Evolutionary conservation across 495 filamentous ascomycete genomes (phyloP).

Genomic region (Talaromyces borbonicus): DNA sequence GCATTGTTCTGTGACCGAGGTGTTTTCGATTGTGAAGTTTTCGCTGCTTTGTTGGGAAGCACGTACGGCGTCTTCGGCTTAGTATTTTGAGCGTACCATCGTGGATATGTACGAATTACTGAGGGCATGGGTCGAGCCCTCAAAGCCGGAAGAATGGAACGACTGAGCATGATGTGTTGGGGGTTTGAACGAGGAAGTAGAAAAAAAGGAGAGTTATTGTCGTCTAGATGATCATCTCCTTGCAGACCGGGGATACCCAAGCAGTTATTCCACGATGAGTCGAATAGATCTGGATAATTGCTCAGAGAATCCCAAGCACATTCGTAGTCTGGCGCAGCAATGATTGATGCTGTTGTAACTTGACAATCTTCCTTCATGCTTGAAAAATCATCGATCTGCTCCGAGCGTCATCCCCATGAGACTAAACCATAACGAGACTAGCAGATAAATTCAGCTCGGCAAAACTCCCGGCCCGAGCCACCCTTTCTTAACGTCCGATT

Average conservation of each 20-base stretch:
- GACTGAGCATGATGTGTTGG: slow-evolving; percentile 37
- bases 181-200: no score
- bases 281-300: background rate
- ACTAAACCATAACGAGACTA: background rate
- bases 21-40: slow-evolving; percentile 12
- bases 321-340: background rate
- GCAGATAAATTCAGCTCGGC: background rate
- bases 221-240: slow-evolving; percentile 20
- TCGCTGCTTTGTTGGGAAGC: slow-evolving; percentile 23
- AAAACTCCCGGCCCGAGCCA: slow-evolving; percentile 15
- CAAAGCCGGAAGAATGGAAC: slow-evolving; percentile 35
- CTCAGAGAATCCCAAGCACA: background rate
- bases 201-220: background rate
- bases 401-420: background rate
- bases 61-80: slow-evolving; percentile 38
- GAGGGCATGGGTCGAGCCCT: slow-evolving; percentile 34
- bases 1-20: slow-evolving; percentile 6
- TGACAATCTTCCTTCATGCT: no score
- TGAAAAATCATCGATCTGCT: background rate
- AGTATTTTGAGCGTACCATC: slow-evolving; percentile 38
- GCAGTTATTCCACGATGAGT: background rate
- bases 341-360: background rate
- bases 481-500: slow-evolving; percentile 16
- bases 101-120: slow-evolving; percentile 22
- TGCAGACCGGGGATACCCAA: background rate